A percentile compares a stretch with the other conserved stretches of the same genome.
These are phyloP conservation scores for Arabis hirsuta DNA, from an alignment of 345 rosid species.

Conservation along the genomic window DNA sequence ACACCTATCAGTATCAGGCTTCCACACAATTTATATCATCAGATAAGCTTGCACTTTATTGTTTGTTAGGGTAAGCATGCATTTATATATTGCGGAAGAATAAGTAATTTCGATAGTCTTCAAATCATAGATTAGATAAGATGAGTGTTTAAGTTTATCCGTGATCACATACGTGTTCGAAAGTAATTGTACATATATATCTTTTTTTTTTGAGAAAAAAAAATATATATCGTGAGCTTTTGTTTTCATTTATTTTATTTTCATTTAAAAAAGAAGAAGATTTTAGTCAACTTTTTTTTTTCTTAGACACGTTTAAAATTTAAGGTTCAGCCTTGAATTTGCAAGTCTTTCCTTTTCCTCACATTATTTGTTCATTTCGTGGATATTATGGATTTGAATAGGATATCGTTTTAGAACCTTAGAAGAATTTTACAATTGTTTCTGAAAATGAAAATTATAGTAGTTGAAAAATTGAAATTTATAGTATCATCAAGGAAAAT, in stretches of 20 bases:
- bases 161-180: slow-evolving; percentile 27
- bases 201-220: too few species aligned
- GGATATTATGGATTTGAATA: not conserved
- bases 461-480: not conserved
- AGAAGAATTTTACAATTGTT: not conserved
- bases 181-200: not conserved
- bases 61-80: not conserved
- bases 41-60: slow-evolving; percentile 7
- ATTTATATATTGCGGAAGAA: not conserved
- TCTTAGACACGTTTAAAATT: too few species aligned
- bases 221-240: too few species aligned
- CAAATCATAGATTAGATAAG: slow-evolving; percentile 11
- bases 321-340: not conserved
- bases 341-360: not conserved
- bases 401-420: not conserved
- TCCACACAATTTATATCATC: slow-evolving; percentile 10
- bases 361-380: slow-evolving; percentile 3
- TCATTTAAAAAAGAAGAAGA: too few species aligned
- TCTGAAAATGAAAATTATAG: not conserved
- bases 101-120: not conserved
- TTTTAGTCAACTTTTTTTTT: too few species aligned
- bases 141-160: not conserved
- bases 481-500: not conserved
- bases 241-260: too few species aligned
- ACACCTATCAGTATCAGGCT: not conserved